Evolutionary conservation across 2,329 filamentous ascomycete species (phyloP), one percentile per base, ranked within the genome.

Genomic region (Fusarium liriodendri): DNA sequence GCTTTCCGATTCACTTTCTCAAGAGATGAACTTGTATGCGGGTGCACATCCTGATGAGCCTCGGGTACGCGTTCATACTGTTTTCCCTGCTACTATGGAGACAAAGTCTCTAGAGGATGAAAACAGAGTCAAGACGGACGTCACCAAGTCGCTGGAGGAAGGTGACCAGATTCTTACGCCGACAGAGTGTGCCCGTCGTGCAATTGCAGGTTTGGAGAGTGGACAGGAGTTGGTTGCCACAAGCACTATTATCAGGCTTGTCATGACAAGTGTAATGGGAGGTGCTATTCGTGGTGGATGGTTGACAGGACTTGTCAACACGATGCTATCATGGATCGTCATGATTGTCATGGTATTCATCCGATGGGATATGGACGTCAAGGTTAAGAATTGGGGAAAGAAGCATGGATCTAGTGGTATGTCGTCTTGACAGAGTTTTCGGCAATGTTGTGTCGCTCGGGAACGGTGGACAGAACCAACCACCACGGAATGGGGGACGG

Each of bases 311-410:
- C 16, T 74, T 32, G 18, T n/a, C 3, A 74, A 74, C 16, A 74
- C 71, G 0, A 27, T 74, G 20, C 27, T 74, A 7, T 57, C 64
- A 0, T 74, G 71, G 71, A n/a, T 72, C 35, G 71, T 74, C 3
- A 69, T 74, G 71, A 27, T 74, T 14, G 71, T 74, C 1, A 74
- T 74, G 71, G 58, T 74, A 1, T 74, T 74, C 27, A 74, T 72
- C 9, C 27, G 71, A 4, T 74, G 71, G 71, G 71, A 74, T 11
- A 74, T 74, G 71, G 71, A 74, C 6, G 52, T 54, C 5, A 74
- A 74, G 27, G 71, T 74, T 4, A 54, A 47, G 2, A 72, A 61
- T 3, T 74, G 71, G 71, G 71, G 71, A 1, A 69, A 38, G 52
- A 64, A 62, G 33, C 64, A 74, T 18, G 71, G 71, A 0, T 18